phyloP scores from a whole-genome alignment of 2,329 filamentous ascomycete genomes.

The Fusarium papillatum region DNA sequence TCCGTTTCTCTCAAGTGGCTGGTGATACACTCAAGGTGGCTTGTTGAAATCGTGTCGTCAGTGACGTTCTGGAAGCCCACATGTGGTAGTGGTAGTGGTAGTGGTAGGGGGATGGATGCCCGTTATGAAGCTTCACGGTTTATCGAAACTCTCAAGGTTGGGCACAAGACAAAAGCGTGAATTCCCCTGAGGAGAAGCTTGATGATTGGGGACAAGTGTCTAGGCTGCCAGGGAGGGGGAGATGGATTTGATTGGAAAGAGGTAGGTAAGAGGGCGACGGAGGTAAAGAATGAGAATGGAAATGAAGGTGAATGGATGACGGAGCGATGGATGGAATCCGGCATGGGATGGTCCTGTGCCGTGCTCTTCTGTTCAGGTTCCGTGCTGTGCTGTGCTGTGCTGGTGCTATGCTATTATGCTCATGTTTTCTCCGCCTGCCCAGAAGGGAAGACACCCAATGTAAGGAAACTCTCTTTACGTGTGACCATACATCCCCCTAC shows the following conservation, averaged over 20 bases:
- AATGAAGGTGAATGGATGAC: constrained; percentile 16
- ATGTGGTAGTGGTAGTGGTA: neutral
- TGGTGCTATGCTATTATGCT: neutral
- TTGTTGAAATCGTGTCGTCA: constrained; percentile 5
- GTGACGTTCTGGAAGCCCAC: constrained; percentile 1
- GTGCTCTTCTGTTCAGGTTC: neutral
- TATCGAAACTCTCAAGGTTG: neutral
- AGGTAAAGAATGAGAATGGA: constrained; percentile 6
- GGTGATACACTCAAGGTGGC: neutral
- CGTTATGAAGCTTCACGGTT: neutral
- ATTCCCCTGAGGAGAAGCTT: neutral
- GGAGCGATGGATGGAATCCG: constrained; percentile 18
- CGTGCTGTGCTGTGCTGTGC: neutral
- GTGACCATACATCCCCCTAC: neutral
- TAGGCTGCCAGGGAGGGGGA: neutral
- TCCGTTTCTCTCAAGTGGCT: neutral
- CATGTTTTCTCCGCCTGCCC: constrained; percentile 21
- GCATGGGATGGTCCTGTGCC: constrained; percentile 1
- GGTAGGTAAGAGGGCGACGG: neutral
- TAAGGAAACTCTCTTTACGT: constrained; percentile 13
- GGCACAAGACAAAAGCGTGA: neutral
- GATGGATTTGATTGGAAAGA: constrained; percentile 1
- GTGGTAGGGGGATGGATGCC: neutral
- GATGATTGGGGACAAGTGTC: neutral
- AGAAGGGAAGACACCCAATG: constrained; percentile 13